Evolutionary conservation across 75 land plant genomes (phyloP).

Genomic region (Cunninghamia lanceolata): DNA sequence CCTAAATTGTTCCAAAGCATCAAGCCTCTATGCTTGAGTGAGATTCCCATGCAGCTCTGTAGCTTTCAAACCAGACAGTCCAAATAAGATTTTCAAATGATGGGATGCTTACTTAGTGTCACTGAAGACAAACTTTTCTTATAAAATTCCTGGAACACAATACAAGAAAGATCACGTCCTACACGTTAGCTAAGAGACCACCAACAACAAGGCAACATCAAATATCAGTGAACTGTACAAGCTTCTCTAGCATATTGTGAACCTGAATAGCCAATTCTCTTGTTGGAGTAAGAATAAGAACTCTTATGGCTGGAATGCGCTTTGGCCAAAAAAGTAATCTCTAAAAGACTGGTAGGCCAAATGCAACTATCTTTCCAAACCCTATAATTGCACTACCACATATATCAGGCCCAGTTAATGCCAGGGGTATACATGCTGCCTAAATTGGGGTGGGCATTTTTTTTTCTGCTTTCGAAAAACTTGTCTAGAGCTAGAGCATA

Average conservation of each 20-base stretch:
- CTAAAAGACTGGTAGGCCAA: conserved; percentile 84
- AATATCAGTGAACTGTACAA: too few species aligned
- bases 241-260: too few species aligned
- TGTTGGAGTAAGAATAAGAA: conserved; percentile 88
- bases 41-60: conserved; percentile 98
- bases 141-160: conserved; percentile 81
- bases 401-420: conserved; percentile 88
- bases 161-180: conserved; percentile 75
- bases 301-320: conserved; percentile 77
- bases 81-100: conserved; percentile 89
- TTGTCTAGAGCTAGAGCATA: too few species aligned
- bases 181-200: too few species aligned
- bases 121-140: conserved; percentile 85
- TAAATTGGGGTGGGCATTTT: too few species aligned
- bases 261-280: conserved; percentile 96
- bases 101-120: conserved; percentile 94
- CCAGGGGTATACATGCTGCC: conserved; percentile 96
- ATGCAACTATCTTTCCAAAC: conserved; percentile 97
- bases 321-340: conserved; percentile 85
- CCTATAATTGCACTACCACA: conserved; percentile 98
- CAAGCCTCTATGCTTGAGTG: conserved; percentile 93
- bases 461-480: too few species aligned
- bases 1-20: conserved; percentile 88
- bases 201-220: too few species aligned
- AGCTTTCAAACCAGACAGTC: conserved; percentile 82